Evolutionary conservation across 768 basidiomycete species (phyloP).

Genomic region (Psilocybe tampanensis): DNA sequence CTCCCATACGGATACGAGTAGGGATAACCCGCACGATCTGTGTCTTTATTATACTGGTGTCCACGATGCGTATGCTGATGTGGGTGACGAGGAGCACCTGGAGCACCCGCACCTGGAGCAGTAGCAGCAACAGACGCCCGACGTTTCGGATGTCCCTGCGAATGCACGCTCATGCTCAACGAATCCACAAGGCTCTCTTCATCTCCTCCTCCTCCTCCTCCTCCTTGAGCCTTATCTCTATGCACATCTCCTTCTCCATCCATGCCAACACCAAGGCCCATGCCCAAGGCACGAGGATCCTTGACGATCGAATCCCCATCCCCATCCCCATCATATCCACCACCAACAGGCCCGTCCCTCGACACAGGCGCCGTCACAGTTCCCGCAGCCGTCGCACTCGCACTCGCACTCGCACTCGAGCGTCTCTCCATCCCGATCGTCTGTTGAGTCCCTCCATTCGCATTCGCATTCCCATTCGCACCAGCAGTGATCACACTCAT

Average conservation of each 20-base stretch:
- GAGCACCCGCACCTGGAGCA: not conserved
- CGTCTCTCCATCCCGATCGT: not conserved
- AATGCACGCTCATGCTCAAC: constrained; percentile 8
- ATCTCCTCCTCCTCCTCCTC: no score
- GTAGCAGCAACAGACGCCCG: not conserved
- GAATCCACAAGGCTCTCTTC: not conserved
- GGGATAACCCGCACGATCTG: no score
- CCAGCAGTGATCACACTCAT: no score
- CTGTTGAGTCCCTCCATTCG: no score
- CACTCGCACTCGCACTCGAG: not conserved
- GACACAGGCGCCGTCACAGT: not conserved
- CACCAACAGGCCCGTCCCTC: not conserved
- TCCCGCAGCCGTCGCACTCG: no score
- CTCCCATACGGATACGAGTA: no score
- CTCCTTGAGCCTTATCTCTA: not conserved
- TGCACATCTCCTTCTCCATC: not conserved
- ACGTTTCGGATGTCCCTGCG: not conserved
- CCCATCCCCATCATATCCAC: constrained; percentile 6
- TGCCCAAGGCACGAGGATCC: not conserved
- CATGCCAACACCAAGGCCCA: not conserved
- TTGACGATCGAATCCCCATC: constrained; percentile 10
- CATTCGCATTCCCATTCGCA: no score
- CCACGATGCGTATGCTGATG: no score
- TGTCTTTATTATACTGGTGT: no score
- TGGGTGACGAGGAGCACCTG: no score